A percentile compares a stretch with the other conserved stretches of the same genome.
Conservation (phyloP, 2,329 filamentous ascomycete species). For the Aspergillus versicolor region DNA sequence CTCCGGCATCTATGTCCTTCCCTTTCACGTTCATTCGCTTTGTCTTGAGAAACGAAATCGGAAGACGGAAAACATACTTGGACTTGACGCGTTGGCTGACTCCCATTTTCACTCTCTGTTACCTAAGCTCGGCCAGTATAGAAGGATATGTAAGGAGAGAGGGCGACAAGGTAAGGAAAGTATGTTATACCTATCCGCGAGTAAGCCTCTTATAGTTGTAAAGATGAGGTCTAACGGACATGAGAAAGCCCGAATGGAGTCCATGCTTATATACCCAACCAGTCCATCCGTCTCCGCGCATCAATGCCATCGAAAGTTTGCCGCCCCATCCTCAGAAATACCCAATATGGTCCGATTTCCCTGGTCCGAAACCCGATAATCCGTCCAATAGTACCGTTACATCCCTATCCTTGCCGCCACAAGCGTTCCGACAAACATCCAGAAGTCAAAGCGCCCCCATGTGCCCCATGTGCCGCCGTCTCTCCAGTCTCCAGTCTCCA, state of each 20-base stretch:
- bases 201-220: not conserved
- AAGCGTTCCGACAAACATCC: not conserved
- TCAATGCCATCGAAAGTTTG: not conserved
- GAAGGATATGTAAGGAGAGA: not conserved
- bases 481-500: not conserved
- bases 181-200: not conserved
- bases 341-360: not conserved
- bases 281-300: not conserved
- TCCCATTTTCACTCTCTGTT: conserved; percentile 16
- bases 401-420: conserved; percentile 4
- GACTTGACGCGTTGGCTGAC: conserved; percentile 21
- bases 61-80: conserved; percentile 20
- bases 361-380: not conserved
- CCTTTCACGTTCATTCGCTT: conserved; percentile 17
- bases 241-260: not conserved
- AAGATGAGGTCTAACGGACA: not conserved
- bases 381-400: not conserved
- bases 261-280: not conserved
- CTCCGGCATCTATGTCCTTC: not conserved
- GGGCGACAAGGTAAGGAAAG: not conserved
- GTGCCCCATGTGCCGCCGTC: not conserved
- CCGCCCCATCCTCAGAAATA: conserved; percentile 6
- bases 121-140: not conserved
- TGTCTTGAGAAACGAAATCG: conserved; percentile 19
- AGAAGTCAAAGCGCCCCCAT: not conserved